A percentile compares a stretch with the other conserved stretches of the same genome.
Conservation (phyloP, 129 eudicot genomes). For the Flaveria robusta region DNA sequence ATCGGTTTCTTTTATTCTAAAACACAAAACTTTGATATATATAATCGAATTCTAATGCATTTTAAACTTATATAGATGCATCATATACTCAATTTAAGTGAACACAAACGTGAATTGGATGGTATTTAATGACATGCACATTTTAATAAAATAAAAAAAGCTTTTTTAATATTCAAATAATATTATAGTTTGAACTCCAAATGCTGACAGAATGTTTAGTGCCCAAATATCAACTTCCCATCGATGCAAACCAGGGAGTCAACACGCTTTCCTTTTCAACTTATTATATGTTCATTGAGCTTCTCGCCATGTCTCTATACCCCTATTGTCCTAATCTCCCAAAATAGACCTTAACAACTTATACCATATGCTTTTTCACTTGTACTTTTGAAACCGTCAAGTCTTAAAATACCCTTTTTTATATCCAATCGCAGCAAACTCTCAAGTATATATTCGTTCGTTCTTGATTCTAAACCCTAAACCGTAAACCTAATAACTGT, state of each 20-base stretch:
- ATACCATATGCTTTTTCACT: slow-evolving; percentile 8
- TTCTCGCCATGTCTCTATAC: slow-evolving; percentile 38
- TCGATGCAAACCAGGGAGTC: slow-evolving; percentile 44
- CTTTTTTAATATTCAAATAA: not conserved
- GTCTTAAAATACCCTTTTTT: not conserved
- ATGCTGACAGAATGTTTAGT: slow-evolving; percentile 38
- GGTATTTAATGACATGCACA: not conserved
- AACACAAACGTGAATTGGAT: not conserved
- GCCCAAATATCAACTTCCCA: not conserved
- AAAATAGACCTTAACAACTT: not conserved
- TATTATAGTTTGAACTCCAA: not conserved
- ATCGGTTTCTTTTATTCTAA: too few relatives aligned
- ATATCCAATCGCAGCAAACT: slow-evolving; percentile 21
- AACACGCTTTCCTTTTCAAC: slow-evolving; percentile 20
- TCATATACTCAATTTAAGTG: not conserved
- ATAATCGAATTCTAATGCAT: too few relatives aligned
- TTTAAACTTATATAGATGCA: too few relatives aligned
- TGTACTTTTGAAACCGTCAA: slow-evolving; percentile 37
- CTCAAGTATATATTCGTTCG: slow-evolving; percentile 18
- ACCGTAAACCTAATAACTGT: not conserved
- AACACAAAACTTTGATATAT: too few relatives aligned
- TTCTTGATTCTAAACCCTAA: not conserved
- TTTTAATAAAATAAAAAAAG: not conserved
- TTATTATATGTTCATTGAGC: slow-evolving; percentile 26
- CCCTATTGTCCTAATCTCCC: slow-evolving; percentile 22